Percentiles rank a stretch among this genome's conserved stretches.
These are phyloP conservation scores for Dispira parvispora DNA, from an alignment of 192 early-diverging fungal genomes.

Conservation along the genomic window DNA sequence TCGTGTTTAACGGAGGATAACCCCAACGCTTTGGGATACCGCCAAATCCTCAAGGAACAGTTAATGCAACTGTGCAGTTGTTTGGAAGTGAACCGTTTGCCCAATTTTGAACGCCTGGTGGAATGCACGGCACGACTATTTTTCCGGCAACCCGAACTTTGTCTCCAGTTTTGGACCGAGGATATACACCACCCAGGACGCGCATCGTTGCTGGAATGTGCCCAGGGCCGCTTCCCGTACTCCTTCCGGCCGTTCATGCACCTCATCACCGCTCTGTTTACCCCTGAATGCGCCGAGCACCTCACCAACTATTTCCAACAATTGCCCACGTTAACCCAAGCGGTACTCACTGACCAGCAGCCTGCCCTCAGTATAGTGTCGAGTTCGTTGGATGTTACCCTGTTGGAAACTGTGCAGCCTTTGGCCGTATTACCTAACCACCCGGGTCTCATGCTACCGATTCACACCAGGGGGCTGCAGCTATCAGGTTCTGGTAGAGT, in stretches of 20 bases:
- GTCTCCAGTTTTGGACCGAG: slow-evolving; percentile 10
- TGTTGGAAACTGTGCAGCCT: background rate
- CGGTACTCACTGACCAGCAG: background rate
- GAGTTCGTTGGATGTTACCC: background rate
- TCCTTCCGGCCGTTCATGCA: slow-evolving; percentile 4
- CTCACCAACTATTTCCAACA: background rate
- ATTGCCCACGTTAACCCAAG: background rate
- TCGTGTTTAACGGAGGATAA: background rate
- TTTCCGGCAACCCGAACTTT: background rate
- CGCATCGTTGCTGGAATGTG: slow-evolving; percentile 3
- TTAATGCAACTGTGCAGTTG: slow-evolving; percentile 1
- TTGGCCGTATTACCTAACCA: background rate
- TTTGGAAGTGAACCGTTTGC: slow-evolving; percentile 3
- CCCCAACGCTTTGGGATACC: slow-evolving; percentile 5
- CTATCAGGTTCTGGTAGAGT: background rate
- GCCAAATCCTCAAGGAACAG: background rate
- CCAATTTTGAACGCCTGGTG: slow-evolving; percentile 5
- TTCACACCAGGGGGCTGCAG: background rate
- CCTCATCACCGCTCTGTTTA: background rate
- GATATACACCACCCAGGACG: background rate
- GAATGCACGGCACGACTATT: background rate
- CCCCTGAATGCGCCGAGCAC: slow-evolving; percentile 1
- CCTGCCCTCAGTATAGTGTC: background rate
- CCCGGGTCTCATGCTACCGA: background rate
- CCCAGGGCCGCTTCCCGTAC: slow-evolving; percentile 1